Base-by-base conservation (phyloP, 768 basidiomycete genomes). In the Glaciozyma martinii region DNA sequence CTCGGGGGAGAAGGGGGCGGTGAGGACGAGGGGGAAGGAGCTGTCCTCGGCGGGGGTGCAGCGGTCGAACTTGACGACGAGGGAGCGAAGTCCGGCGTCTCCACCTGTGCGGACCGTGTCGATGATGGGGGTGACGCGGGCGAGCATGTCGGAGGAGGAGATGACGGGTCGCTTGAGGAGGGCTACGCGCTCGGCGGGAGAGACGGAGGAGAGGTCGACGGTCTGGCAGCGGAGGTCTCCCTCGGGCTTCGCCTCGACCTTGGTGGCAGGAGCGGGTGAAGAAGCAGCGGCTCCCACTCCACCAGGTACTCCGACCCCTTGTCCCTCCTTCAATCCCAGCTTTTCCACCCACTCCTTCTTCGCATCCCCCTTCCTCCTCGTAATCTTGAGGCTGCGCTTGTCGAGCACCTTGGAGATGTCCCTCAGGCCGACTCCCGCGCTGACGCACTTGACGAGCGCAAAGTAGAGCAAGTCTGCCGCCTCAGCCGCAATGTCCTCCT, bases 381-480 rank as follows among this genome's bases (percentile, higher is more conserved):
- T 90, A 66, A 95, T 82, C 75, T 87, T 90, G 75, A 83, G 83
- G 23, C 91, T 88, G 77, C 97, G 94, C 70, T 77, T 78, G 76
- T 97, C 89, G 57, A 99, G 78, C 13, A 86, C 88, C 3, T 77
- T 79, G 77, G 94, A 91, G 29, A 99, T 84, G 68, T 98, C 91
- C 29, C 82, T 78, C 71, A 97, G 80, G 49, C 81, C 80, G 23
- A 98, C 90, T 0, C 93, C 94, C 6, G 84, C 81, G 54, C 86
- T 82, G 27, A 89, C 80, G 74, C 94, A 97, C 70, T 86, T 85
- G 27, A 88, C 84, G 71, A 99, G 77, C 1, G 87, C 84, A 74
- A 99, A 99, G 79, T 98, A 99, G 49, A 94, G 73, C 29, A 99
- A 80, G 78, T 99, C 95, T 1, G 93, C 94, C 10, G 92, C 89